phyloP scores from a whole-genome alignment of 768 basidiomycete genomes.

The Saitozyma podzolica region DNA sequence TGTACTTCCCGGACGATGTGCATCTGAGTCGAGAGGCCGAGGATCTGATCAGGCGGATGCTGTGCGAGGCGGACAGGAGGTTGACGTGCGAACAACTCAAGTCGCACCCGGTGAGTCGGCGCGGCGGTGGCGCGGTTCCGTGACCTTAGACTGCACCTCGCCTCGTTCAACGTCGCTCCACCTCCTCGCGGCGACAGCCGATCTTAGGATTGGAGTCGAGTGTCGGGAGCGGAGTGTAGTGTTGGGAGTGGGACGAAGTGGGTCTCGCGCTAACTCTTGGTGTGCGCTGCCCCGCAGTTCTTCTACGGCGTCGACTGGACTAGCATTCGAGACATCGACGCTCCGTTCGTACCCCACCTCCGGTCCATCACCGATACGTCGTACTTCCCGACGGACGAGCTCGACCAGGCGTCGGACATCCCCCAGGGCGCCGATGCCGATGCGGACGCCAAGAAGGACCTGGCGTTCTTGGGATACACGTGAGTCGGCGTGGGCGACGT shows the following conservation, averaged over 20 bases:
- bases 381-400: constrained; percentile 95
- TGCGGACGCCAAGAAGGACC: constrained; percentile 57
- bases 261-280: constrained; percentile 1
- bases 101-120: constrained; percentile 73
- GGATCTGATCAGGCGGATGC: constrained; percentile 72
- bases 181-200: no score
- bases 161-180: no score
- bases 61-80: constrained; percentile 79
- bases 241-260: no score
- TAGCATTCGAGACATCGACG: constrained; percentile 79
- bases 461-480: constrained; percentile 63
- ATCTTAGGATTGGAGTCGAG: no score
- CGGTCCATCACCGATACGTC: constrained; percentile 92
- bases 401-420: constrained; percentile 70
- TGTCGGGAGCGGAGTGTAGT: no score
- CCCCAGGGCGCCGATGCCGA: constrained; percentile 53
- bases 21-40: constrained; percentile 88
- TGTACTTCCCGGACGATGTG: constrained; percentile 90
- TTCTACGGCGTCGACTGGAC: constrained; percentile 86
- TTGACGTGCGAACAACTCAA: constrained; percentile 83
- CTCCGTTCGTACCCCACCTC: constrained; percentile 94
- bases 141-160: not conserved
- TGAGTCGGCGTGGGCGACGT: constrained; percentile 18
- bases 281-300: constrained; percentile 32
- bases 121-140: not conserved